phyloP scores from a whole-genome alignment of 2,329 filamentous ascomycete genomes.

The Cercospora zeina region DNA sequence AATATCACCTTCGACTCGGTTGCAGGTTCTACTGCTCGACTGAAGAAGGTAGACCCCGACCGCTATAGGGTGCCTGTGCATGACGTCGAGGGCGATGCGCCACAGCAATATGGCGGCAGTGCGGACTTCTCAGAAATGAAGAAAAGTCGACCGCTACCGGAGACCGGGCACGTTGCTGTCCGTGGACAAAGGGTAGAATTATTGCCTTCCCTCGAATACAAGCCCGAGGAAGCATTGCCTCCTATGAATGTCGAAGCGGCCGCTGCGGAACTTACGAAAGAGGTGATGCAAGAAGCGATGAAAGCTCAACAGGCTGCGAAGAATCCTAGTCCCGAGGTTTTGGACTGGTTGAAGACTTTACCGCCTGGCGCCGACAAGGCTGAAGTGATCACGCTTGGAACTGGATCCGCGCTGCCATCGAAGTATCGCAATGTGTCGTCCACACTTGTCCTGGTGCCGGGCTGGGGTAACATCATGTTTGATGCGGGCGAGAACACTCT shows the following conservation, averaged over 20 bases:
- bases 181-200: constrained; percentile 42
- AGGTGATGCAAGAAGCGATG: constrained; percentile 57
- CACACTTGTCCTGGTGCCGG: constrained; percentile 80
- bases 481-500: constrained; percentile 92
- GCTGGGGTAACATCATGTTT: constrained; percentile 81
- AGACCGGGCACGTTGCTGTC: constrained; percentile 35
- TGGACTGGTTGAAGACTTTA: constrained; percentile 63
- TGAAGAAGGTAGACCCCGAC: constrained; percentile 70
- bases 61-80: constrained; percentile 71
- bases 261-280: constrained; percentile 44
- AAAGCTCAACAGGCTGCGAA: constrained; percentile 43
- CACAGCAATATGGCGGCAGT: constrained; percentile 23
- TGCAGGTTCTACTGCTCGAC: constrained; percentile 65
- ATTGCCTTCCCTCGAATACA: constrained; percentile 44
- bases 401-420: constrained; percentile 84
- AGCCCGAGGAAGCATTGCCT: constrained; percentile 51
- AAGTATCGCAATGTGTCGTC: constrained; percentile 95
- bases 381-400: constrained; percentile 85
- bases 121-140: constrained; percentile 17
- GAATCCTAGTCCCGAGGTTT: constrained; percentile 49
- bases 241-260: constrained; percentile 54
- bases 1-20: constrained; percentile 68
- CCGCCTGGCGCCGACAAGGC: constrained; percentile 64
- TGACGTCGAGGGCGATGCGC: constrained; percentile 53
- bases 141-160: constrained; percentile 27